These are phyloP conservation scores for Heritiera fomes DNA, from an alignment of 345 rosid genomes.

Conservation along the genomic window DNA sequence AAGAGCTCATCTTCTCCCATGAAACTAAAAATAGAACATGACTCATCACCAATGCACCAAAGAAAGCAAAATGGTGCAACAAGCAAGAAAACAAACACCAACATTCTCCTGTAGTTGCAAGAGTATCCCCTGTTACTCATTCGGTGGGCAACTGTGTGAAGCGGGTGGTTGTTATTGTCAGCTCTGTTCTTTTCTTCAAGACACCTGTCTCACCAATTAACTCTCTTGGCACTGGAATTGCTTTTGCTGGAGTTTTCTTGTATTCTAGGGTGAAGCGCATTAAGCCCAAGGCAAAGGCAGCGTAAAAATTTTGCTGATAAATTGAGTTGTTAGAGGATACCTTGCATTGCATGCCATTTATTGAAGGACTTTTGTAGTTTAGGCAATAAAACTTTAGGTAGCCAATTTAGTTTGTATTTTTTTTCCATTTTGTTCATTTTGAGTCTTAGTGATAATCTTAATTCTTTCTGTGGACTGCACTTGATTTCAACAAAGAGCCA, in stretches of 20 bases:
- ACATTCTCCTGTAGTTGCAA: no score
- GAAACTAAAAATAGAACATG: no score
- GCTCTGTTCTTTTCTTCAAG: constrained; percentile 89
- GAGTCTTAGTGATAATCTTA: not conserved
- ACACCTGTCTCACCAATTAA: constrained; percentile 89
- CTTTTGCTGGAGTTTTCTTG: constrained; percentile 90
- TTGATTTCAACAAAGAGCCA: no score
- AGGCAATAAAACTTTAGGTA: no score
- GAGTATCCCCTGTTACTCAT: constrained; percentile 98
- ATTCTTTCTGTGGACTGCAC: not conserved
- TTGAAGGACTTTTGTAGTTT: not conserved
- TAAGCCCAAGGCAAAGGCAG: constrained; percentile 80
- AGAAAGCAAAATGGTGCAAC: no score
- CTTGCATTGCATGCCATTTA: not conserved
- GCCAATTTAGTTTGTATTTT: no score
- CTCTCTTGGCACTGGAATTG: constrained; percentile 87
- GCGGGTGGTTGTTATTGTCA: constrained; percentile 97
- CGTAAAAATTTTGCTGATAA: constrained; percentile 37
- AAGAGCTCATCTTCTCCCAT: no score
- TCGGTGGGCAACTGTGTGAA: constrained; percentile 99
- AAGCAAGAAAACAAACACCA: no score
- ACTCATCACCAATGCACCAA: no score
- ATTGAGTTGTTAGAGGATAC: not conserved
- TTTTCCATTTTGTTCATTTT: no score
- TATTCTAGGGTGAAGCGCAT: constrained; percentile 96